phyloP scores from a whole-genome alignment of 2,329 filamentous ascomycete species.

The Arthrobotrys entomopaga region DNA sequence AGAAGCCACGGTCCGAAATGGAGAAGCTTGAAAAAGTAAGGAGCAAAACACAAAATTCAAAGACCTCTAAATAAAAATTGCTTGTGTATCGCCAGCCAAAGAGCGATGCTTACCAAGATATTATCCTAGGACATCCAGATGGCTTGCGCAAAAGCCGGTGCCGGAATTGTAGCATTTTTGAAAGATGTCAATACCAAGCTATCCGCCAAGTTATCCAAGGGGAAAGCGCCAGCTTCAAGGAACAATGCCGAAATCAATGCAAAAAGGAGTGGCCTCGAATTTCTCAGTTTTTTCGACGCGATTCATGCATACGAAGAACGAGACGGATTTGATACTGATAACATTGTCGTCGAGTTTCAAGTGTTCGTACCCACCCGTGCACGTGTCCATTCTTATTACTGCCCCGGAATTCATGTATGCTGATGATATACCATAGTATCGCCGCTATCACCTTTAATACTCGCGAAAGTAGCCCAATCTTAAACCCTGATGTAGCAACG shows the following conservation, averaged over 20 bases:
- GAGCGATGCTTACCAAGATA: not conserved
- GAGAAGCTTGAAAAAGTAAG: constrained; percentile 30
- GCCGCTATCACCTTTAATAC: constrained; percentile 29
- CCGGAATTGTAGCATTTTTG: constrained; percentile 15
- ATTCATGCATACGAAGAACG: constrained; percentile 21
- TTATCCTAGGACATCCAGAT: constrained; percentile 17
- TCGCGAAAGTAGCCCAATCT: constrained; percentile 18
- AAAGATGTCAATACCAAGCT: constrained; percentile 7
- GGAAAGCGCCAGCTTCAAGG: not conserved
- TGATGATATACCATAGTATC: not conserved
- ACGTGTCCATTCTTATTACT: too few relatives aligned
- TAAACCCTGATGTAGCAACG: constrained; percentile 22
- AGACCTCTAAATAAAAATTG: too few relatives aligned
- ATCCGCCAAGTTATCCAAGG: not conserved
- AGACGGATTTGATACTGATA: constrained; percentile 28
- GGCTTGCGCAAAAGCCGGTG: constrained; percentile 12
- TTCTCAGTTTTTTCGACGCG: constrained; percentile 14
- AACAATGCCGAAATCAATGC: not conserved
- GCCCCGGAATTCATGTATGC: too few relatives aligned
- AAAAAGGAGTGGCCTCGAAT: not conserved
- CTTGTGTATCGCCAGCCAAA: too few relatives aligned
- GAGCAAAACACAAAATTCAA: not conserved
- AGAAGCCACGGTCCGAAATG: constrained; percentile 11
- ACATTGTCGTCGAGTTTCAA: constrained; percentile 27
- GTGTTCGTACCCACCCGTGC: constrained; percentile 8